phyloP scores from a whole-genome alignment of 768 basidiomycete species.

The Pleurotus sapidus region DNA sequence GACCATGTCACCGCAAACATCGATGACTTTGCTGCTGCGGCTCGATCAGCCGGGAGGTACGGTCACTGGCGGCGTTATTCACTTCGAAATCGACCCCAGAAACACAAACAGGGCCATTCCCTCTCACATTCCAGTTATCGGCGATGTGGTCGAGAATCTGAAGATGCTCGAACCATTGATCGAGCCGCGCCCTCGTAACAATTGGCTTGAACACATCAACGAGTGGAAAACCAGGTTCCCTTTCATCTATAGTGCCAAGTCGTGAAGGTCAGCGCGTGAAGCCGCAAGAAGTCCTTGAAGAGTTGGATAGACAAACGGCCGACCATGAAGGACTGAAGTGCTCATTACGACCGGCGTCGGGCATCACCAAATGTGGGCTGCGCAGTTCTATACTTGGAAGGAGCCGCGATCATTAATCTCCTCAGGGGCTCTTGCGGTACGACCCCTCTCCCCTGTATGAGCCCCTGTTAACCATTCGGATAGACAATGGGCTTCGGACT shows the following conservation, averaged over 20 bases:
- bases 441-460: constrained; percentile 24
- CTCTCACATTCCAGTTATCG: constrained; percentile 88
- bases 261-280: constrained; percentile 68
- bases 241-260: constrained; percentile 79
- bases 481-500: constrained; percentile 99
- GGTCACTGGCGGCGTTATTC: constrained; percentile 96
- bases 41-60: constrained; percentile 76
- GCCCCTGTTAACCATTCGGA: constrained; percentile 4
- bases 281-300: constrained; percentile 95
- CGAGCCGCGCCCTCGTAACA: constrained; percentile 52
- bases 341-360: constrained; percentile 94
- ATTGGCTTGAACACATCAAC: constrained; percentile 84
- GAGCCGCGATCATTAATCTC: constrained; percentile 86
- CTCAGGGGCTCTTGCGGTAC: constrained; percentile 90
- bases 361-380: constrained; percentile 99
- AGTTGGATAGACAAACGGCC: constrained; percentile 78
- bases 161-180: constrained; percentile 81
- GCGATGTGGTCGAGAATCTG: constrained; percentile 87
- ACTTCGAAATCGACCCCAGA: constrained; percentile 98
- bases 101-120: constrained; percentile 98
- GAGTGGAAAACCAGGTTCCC: constrained; percentile 86
- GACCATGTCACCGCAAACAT: constrained; percentile 96
- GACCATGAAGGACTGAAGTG: constrained; percentile 80
- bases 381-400: constrained; percentile 90
- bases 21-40: constrained; percentile 86